These are phyloP conservation scores for Solanum clarkiae DNA, from an alignment of 257 asterid genomes.

Conservation along the genomic window DNA sequence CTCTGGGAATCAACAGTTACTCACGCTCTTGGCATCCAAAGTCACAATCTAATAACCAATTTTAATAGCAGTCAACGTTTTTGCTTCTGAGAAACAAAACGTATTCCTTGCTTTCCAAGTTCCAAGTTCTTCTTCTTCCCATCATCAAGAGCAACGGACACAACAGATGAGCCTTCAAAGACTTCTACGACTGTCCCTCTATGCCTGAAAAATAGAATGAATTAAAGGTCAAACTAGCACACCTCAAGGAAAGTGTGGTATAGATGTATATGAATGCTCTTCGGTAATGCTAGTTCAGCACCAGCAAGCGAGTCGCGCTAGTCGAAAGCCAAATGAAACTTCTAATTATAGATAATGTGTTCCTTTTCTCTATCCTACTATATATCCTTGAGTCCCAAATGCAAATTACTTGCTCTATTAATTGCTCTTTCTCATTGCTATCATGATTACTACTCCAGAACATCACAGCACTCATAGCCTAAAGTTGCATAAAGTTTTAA, in stretches of 20 bases:
- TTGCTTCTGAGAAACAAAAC: constrained; percentile 83
- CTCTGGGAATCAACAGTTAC: not conserved
- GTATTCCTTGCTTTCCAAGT: constrained; percentile 94
- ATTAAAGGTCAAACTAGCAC: not conserved
- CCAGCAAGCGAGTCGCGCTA: not conserved
- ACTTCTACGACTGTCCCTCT: constrained; percentile 50
- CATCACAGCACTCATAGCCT: constrained; percentile 1
- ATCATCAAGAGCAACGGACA: constrained; percentile 23
- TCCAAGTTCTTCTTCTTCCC: constrained; percentile 68
- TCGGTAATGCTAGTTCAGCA: not conserved
- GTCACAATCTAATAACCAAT: not conserved
- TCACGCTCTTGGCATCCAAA: not conserved
- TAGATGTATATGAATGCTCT: not conserved
- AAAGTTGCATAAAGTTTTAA: not conserved
- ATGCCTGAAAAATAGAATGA: constrained; percentile 24
- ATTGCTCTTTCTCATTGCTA: not conserved
- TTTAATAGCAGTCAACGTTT: constrained; percentile 18
- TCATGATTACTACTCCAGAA: not conserved
- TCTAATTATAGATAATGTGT: not conserved
- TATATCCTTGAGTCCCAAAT: not conserved
- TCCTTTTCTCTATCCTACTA: not conserved
- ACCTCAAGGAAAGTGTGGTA: not conserved
- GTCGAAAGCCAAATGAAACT: not conserved
- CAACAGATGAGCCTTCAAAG: constrained; percentile 53
- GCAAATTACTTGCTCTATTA: not conserved